Evolutionary conservation across 306 rosid species (phyloP).

Genomic region (Mimosa bimucronata): DNA sequence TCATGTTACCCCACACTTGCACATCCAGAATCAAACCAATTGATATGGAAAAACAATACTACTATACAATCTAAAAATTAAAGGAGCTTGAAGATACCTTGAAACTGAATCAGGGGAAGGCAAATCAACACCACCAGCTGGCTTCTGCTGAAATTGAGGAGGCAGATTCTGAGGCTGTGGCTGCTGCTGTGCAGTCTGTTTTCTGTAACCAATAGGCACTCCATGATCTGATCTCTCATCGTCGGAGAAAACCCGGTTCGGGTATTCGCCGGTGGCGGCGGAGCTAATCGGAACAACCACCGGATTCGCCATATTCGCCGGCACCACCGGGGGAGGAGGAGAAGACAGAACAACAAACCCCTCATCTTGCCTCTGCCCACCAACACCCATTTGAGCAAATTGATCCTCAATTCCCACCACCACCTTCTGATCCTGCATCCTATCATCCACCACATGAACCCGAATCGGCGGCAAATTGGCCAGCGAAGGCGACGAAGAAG

Average conservation of each 20-base stretch:
- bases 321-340: constrained; percentile 57
- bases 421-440: constrained; percentile 63
- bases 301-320: constrained; percentile 34
- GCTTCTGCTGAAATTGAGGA: constrained; percentile 60
- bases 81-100: constrained; percentile 47
- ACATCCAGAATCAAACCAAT: neutral
- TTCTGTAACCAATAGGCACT: constrained; percentile 49
- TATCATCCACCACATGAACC: constrained; percentile 59
- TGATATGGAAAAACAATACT: neutral
- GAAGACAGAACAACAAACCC: constrained; percentile 51
- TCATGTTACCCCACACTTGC: neutral
- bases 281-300: constrained; percentile 41
- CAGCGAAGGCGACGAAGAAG: constrained; percentile 69
- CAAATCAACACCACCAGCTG: constrained; percentile 53
- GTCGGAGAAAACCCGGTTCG: constrained; percentile 55
- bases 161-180: constrained; percentile 39
- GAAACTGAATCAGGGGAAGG: constrained; percentile 81
- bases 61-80: neutral
- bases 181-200: constrained; percentile 25
- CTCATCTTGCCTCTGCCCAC: constrained; percentile 58
- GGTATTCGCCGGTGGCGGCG: constrained; percentile 43
- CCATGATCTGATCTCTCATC: constrained; percentile 84
- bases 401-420: constrained; percentile 70
- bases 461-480: constrained; percentile 72
- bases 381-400: constrained; percentile 62